Evolutionary conservation across 148 eudicot genomes (phyloP).

Genomic region (Tetragonia tetragonoides): DNA sequence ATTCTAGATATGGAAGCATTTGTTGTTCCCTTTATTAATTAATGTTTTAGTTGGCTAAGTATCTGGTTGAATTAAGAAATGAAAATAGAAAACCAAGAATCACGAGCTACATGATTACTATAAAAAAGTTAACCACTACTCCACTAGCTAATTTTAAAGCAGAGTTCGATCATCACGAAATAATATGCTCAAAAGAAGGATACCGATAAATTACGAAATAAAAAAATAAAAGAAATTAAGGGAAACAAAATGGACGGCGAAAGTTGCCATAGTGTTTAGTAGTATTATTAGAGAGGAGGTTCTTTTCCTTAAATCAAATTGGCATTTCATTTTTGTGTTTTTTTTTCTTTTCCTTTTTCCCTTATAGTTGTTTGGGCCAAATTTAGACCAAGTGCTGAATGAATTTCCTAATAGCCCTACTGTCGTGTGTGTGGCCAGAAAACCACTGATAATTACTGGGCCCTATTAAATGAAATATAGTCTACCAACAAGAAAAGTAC

Average conservation of each 20-base stretch:
- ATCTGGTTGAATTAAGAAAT: too few species aligned
- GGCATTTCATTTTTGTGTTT: neutral
- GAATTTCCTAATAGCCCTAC: neutral
- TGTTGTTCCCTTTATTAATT: too few species aligned
- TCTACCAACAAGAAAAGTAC: constrained; percentile 1
- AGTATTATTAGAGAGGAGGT: neutral
- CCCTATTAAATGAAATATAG: neutral
- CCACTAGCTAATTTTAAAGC: neutral
- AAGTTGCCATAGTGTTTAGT: neutral
- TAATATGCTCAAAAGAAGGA: neutral
- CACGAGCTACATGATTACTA: neutral
- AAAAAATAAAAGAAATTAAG: neutral
- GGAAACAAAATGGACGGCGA: neutral
- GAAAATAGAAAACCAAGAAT: neutral
- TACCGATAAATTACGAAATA: too few species aligned
- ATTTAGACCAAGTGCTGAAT: neutral
- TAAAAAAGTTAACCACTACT: neutral
- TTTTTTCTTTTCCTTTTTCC: constrained; percentile 12
- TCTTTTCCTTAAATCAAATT: constrained; percentile 4
- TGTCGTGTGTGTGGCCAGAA: neutral
- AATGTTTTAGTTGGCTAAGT: too few species aligned
- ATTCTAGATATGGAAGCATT: too few species aligned
- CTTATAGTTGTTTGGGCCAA: neutral
- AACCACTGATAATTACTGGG: neutral
- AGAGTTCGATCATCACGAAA: neutral